Evolutionary conservation across 1,284 basidiomycete species (phyloP).

Genomic region (Rhizoctonia solani): DNA sequence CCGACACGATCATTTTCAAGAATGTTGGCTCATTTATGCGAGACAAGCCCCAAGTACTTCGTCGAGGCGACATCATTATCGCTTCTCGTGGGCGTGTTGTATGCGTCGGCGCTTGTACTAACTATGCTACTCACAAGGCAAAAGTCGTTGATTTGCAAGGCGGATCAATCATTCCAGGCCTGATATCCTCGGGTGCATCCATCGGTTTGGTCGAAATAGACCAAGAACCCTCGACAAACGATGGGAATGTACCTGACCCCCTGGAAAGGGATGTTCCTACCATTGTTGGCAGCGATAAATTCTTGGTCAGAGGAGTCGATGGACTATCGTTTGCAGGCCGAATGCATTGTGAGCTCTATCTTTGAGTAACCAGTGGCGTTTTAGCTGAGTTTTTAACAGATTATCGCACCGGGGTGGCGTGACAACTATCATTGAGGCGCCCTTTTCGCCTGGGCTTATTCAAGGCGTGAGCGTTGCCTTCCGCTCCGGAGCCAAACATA

Average conservation of each 20-base stretch:
- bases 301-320: conserved; percentile 68
- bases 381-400: background rate
- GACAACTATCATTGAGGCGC: conserved; percentile 54
- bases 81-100: conserved; percentile 8
- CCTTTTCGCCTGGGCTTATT: conserved; percentile 53
- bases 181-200: conserved; percentile 38
- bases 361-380: background rate
- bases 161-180: conserved; percentile 36
- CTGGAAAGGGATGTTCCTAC: conserved; percentile 40
- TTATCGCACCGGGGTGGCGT: conserved; percentile 34
- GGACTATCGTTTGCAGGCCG: conserved; percentile 71
- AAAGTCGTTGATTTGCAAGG: conserved; percentile 24
- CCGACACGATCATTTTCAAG: conserved; percentile 40
- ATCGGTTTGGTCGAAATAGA: conserved; percentile 38
- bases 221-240: conserved; percentile 36
- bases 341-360: conserved; percentile 60
- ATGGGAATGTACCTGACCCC: background rate
- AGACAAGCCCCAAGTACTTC: conserved; percentile 23
- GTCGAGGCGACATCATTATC: background rate
- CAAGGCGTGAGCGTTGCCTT: conserved; percentile 68
- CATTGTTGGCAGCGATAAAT: conserved; percentile 49
- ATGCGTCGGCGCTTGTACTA: background rate
- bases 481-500: conserved; percentile 63
- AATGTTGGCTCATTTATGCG: conserved; percentile 53
- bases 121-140: background rate